phyloP scores from a whole-genome alignment of 139 green algal species.

The Prasinococcaceae sp. region DNA sequence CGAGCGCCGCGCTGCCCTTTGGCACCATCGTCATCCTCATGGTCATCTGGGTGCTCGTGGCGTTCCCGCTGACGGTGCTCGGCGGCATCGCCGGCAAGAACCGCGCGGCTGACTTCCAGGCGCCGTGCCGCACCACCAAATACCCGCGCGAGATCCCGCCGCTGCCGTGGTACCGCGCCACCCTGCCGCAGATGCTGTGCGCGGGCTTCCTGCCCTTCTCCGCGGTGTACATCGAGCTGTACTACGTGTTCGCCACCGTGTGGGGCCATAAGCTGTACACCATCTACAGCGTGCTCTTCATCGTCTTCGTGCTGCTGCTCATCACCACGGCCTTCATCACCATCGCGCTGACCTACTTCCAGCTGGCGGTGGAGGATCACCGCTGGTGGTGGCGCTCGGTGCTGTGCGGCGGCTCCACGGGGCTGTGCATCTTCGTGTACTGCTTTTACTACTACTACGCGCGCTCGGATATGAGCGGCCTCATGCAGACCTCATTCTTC shows the following conservation, averaged over 20 bases:
- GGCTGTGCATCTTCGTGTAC: conserved; percentile 89
- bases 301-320: conserved; percentile 49
- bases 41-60: conserved; percentile 64
- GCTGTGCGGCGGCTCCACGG: conserved; percentile 89
- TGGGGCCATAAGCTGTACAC: conserved; percentile 64
- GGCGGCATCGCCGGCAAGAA: conserved; percentile 36
- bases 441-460: conserved; percentile 94
- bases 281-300: conserved; percentile 49
- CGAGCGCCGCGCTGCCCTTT: conserved; percentile 64
- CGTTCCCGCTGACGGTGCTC: conserved; percentile 31
- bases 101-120: conserved; percentile 28
- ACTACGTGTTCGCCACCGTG: conserved; percentile 56
- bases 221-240: conserved; percentile 60
- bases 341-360: conserved; percentile 48
- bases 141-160: conserved; percentile 39
- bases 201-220: conserved; percentile 57
- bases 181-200: conserved; percentile 40
- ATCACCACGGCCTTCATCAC: conserved; percentile 49
- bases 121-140: conserved; percentile 40
- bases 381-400: conserved; percentile 52
- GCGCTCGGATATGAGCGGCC: conserved; percentile 39
- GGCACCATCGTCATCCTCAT: conserved; percentile 74
- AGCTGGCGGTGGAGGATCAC: conserved; percentile 42
- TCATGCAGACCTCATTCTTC: conserved; percentile 43
- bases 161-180: conserved; percentile 38